Base-by-base conservation (phyloP, 1,284 basidiomycete genomes). In the Boletus mariae region DNA sequence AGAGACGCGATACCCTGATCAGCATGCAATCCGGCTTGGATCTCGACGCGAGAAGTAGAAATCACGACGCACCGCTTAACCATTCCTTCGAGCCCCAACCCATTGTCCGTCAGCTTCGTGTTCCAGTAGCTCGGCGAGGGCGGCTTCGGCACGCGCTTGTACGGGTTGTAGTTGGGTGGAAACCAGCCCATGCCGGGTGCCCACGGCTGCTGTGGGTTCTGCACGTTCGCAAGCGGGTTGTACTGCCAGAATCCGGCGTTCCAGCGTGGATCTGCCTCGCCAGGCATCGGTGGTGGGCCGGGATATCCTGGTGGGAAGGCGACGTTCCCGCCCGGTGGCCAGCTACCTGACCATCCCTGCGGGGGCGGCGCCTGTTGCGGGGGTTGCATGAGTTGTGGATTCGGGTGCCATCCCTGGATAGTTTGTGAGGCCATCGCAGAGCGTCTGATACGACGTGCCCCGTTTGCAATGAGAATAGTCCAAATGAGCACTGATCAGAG, bases 21-120 rank as follows among this genome's bases (percentile, higher is more conserved):
- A 61, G 48, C 49, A 34, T 44, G 32, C 47, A 43, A 50, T 54
- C 52, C 10, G 38, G 26, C 35, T 38, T 13, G 42, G n/a, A 34
- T 51, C 38, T 38, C 42, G 41, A 10, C 32, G n/a, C 17, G 29
- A 49, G 15, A n/a, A 2, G 40, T 1, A 44, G 26, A 49, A 37
- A 57, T 45, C 5, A 31, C 44, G 26, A 77, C 82, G 57, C 64
- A 87, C 85, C 76, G 76, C 56, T 61, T 65, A 45, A 84, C 75
- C 84, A 88, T 86, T 51, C 80, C 77, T 59, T 78, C 72, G 23
- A 90, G 71, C 38, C 82, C 84, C 3, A 90, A 70, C 0, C 83
- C 82, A 63, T 89, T 89, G 47, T 82, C 75, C 1, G 71, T 62
- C 32, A 89, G 61, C 60, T 76, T 68, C 4, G 77, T 79, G 2